Base-by-base conservation (phyloP, 202 grass and related monocot genomes). In the Carex arenaria region DNA sequence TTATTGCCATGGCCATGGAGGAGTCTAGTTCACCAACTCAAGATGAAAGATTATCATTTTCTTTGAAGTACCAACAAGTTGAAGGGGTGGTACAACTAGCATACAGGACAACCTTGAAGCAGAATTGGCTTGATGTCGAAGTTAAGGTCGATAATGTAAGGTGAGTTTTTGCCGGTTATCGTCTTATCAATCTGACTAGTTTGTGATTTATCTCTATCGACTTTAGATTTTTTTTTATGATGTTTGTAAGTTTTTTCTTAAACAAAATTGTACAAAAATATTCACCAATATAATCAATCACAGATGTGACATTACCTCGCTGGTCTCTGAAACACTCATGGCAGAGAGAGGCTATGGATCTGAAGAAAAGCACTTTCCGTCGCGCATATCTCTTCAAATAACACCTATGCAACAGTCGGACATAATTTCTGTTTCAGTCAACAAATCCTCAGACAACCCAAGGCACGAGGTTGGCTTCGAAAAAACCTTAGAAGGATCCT, bases 121-220 rank as follows among this genome's bases (percentile, higher is more conserved):
- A 82, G 8, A 95, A 89, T 84, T 98, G 88, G 88, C 83, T 98
- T 67, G 93, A 98, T 80, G 84, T 98, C 10, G 89, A 87, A 57
- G 89, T 98, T 31, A 87, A 89, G 63, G 91, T 99, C 18, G 96
- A 99, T 65, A 99, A 99, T 67, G 78, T 99, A 85, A 93, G 93
- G 96, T 98, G 7, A 88, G 91, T 87, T 42, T 64, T 53, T 60
- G 26, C 51, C 57, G 51, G 15, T 56, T 69, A 38, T 72, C 61
- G 17, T 84, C 67, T 79, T 66, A 12, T 10, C 3, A 8, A 47
- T 71, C 38, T 45, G n/a, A 71, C 67, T 71, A 42, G 12, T 43
- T 43, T 2, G 2, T 49, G 45, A 49, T 49, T 49, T 11, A 49
- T 49, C 10, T 49, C 45, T 49, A 49, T 49, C 2, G 10, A 49